Percentiles rank a stretch among this genome's conserved stretches.
These are phyloP conservation scores for Yamadazyma songkhlaensis DNA, from an alignment of 1,139 yeast genomes.

Conservation along the genomic window DNA sequence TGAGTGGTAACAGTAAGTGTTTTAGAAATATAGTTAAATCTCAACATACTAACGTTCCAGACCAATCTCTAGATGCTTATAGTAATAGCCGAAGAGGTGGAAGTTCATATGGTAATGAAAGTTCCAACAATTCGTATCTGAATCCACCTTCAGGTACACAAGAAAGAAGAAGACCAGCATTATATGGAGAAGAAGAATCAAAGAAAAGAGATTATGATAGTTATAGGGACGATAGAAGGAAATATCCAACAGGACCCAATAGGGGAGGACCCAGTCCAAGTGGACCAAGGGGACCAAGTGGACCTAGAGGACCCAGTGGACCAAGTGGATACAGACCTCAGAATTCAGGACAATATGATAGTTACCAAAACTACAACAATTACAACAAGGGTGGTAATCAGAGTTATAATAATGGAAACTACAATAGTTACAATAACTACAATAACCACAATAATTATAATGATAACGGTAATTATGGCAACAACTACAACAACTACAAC, in stretches of 20 bases:
- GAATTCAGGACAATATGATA: neutral
- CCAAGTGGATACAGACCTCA: too few relatives aligned
- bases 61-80: constrained; percentile 9
- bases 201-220: constrained; percentile 6
- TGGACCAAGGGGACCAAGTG: neutral
- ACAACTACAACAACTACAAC: too few relatives aligned
- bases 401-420: too few relatives aligned
- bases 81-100: constrained; percentile 14
- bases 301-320: neutral
- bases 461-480: neutral
- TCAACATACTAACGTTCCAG: constrained; percentile 7
- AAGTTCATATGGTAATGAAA: constrained; percentile 1
- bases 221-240: neutral
- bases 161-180: constrained; percentile 6
- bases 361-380: neutral
- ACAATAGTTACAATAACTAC: neutral
- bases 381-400: neutral
- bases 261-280: neutral
- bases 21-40: neutral
- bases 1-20: constrained; percentile 5
- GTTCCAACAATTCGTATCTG: constrained; percentile 1
- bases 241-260: constrained; percentile 4
- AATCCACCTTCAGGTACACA: constrained; percentile 1
- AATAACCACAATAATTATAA: neutral
- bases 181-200: constrained; percentile 4